Base-by-base conservation (phyloP, 2,329 filamentous ascomycete species). In the Karstenula rhodostoma region DNA sequence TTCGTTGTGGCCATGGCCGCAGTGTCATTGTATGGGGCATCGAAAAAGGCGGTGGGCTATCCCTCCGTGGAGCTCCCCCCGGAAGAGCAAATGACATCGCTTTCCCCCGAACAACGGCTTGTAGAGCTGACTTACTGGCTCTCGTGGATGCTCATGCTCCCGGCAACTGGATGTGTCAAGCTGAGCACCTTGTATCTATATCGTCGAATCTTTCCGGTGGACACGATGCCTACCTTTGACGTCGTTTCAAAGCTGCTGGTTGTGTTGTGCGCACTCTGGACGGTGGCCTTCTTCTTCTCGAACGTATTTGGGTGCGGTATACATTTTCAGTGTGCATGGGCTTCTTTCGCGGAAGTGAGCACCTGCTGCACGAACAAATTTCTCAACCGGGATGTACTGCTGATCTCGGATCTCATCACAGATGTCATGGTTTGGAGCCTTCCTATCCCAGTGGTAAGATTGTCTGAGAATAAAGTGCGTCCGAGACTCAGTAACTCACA, bases 141-240 rank as follows among this genome's bases (percentile, higher is more conserved):
- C 6, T 32, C 48, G 2, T 50, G 27, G 48, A 12, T 50, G 27
- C 48, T 50, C 8, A 50, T 50, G 12, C 27, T 50, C 17, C 48
- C 48, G 1, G 48, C 48, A 15, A 50, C 27, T 17, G 48, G 27
- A 13, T 25, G 13, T 25, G 29, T 50, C 22, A 50, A 50, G n/a
- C 25, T 50, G 27, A 50, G 48, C 48, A 50, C 48, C 15, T 32
- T 50, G 12, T 50, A 17, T 10, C 48, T 50, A 7, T 50, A 50
- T 22, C 27, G 48, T 32, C 48, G 48, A 32, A 50, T 50, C 27
- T 50, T 50, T 33, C n/a, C 27, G 12, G 25, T 50, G 6, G 27
- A 12, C 3, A 33, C n/a, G 29, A 22, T 32, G 15, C 10, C 10
- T 32, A 15, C 10, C 1, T 50, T 50, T 10, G 15, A 50, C 25